Evolutionary conservation across 495 filamentous ascomycete species (phyloP), one percentile per base, ranked within the genome.

Genomic region (Hypoxylon lienhwacheense): DNA sequence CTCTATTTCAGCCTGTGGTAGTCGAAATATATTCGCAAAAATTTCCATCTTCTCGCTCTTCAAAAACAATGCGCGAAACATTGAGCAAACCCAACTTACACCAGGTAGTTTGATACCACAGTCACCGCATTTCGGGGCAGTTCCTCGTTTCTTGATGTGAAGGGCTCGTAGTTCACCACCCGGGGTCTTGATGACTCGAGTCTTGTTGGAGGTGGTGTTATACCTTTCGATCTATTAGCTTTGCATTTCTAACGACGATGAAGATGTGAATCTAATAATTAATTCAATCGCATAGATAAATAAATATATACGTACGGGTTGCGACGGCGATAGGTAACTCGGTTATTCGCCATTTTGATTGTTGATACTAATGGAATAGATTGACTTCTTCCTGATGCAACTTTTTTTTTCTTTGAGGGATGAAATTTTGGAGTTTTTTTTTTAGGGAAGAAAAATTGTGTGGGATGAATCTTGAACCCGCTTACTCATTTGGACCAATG

Each of bases 121-220:
- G 82, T 97, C 93, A 83, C 93, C 93, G 73, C 93, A 99, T 81
- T 97, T 97, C 66, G 93, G 92, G 63, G 89, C 85, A 66, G 88
- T 91, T 61, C 90, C 91, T 76, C 85, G 86, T 87, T 97, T 97
- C 87, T 97, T 97, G 81, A 95, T 90, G 85, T 97, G 91, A 63
- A 97, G 89, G 69, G 95, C 86, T 69, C 91, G 87, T 59, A 95
- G 85, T 73, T 90, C 80, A 70, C 93, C 93, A 72, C 93, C 93
- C 50, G 93, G 93, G 53, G 93, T 98, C 82, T 90, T 93, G 78
- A 96, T 73, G 73, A 97, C 81, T 72, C 93, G 88, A 73, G 92
- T 90, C 78, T 89, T 90, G 87, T 98, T 97, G 70, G 89, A 93
- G 73, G 82, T 80, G 76, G 92, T 96, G 81, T 96, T 97, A 86